Base-by-base conservation (phyloP, 2,329 filamentous ascomycete species). In the Aspergillus niger region DNA sequence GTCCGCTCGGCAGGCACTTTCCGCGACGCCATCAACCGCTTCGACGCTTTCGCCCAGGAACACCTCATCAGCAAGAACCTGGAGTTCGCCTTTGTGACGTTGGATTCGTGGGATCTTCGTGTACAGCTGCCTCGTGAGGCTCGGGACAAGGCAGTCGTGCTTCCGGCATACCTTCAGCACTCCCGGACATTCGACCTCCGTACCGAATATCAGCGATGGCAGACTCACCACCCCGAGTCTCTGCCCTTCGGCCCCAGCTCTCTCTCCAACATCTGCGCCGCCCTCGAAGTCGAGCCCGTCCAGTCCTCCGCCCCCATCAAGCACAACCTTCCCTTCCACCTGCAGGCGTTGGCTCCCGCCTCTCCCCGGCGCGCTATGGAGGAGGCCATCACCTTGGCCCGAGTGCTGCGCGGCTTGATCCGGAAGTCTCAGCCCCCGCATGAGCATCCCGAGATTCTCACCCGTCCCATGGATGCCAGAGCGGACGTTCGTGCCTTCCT, bases 301-400 rank as follows among this genome's bases (percentile, higher is more conserved):
- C 93, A 98, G 80, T 94, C 93, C 10, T 98, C 93, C 73, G 94
- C 95, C 59, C 95, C 95, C 48, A 98, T 99, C 81, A 99, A 98
- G 80, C 95, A 98, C 77, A 98, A 98, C 76, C 85, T 99, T 41
- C 95, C 95, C 10, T 99, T 99, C 81, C 95, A 99, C 76, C 84
- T 99, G 63, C 95, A 99, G 81, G 94, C 95, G 11, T 83, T 99
- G 64, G 95, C 95, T 52, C 95, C 95, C 47, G 94, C 95, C 26
- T 98, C 94, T 53, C 95, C 95, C 59, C 91, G 95, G 64, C 91
- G 95, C 71, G 95, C 95, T 49, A 96, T 99, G 89, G 95, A 99
- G 77, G 95, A 99, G 80, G 92, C 95, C 28, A 89, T 99, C 62
- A 99, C 95, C 4, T 84, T 99, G 63, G 91, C 95, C 62, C 88